phyloP scores from a whole-genome alignment of 108 stramenopile genomes.

The Fragilaria crotonensis region DNA sequence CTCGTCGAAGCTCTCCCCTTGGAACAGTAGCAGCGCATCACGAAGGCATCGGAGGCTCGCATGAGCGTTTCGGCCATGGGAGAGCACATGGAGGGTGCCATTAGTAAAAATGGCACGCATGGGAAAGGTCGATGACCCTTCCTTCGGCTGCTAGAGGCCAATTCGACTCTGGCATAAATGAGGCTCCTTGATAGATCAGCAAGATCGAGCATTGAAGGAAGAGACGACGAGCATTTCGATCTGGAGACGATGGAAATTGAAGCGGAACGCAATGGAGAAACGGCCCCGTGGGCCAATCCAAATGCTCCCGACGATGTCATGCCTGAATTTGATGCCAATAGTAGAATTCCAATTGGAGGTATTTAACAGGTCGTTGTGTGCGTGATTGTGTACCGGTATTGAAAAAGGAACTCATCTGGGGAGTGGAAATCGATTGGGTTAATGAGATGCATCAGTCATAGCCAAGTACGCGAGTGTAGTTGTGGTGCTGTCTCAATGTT shows the following conservation, averaged over 20 bases:
- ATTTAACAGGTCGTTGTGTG: no score
- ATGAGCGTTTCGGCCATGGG: constrained; percentile 62
- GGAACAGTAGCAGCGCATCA: constrained; percentile 63
- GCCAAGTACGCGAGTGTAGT: no score
- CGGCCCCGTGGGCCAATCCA: constrained; percentile 78
- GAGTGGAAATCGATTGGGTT: no score
- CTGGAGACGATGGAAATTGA: constrained; percentile 83
- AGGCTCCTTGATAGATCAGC: constrained; percentile 69
- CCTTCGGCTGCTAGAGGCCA: constrained; percentile 77
- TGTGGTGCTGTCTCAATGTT: no score
- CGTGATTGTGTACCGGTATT: no score
- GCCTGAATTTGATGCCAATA: constrained; percentile 72
- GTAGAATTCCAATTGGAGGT: constrained; percentile 83
- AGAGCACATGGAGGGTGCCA: constrained; percentile 83
- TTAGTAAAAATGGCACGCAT: constrained; percentile 68
- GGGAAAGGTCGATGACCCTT: constrained; percentile 80
- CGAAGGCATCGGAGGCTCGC: constrained; percentile 55
- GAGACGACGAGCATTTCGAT: constrained; percentile 86
- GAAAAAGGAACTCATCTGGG: no score
- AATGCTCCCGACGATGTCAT: constrained; percentile 62
- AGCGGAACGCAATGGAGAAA: constrained; percentile 68
- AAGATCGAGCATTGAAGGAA: constrained; percentile 80
- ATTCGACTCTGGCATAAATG: constrained; percentile 72
- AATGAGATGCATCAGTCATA: no score
- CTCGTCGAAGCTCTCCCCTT: constrained; percentile 58